Evolutionary conservation across 345 rosid species (phyloP).

Genomic region (Acer campestre): DNA sequence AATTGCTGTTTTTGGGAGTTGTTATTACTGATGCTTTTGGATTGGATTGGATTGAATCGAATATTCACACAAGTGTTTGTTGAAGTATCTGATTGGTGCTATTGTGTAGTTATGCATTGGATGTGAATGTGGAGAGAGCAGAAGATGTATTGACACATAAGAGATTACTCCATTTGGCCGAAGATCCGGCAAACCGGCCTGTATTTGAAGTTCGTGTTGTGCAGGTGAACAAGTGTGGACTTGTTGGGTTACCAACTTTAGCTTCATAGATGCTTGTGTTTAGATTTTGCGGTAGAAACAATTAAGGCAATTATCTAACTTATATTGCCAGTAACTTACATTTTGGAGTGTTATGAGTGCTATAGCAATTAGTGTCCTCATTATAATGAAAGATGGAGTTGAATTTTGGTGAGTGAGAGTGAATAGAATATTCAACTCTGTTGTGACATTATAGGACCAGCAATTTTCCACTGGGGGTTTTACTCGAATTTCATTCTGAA

Average conservation of each 20-base stretch:
- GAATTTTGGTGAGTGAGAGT: background rate
- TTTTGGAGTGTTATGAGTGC: conserved; percentile 1
- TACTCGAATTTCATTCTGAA: background rate
- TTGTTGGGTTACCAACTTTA: background rate
- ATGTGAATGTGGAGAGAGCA: conserved; percentile 98
- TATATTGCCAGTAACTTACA: background rate
- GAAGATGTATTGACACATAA: conserved; percentile 89
- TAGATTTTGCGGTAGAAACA: background rate
- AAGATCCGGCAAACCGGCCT: conserved; percentile 73
- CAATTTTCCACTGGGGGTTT: no score
- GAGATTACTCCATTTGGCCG: conserved; percentile 73
- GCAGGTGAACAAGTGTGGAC: conserved; percentile 47
- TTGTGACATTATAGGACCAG: background rate
- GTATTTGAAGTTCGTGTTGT: conserved; percentile 89
- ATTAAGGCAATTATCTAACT: background rate
- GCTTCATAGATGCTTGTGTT: background rate
- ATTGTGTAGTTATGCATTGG: conserved; percentile 71
- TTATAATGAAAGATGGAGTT: background rate
- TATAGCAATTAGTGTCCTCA: background rate
- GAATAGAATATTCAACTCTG: background rate
- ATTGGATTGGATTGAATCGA: background rate
- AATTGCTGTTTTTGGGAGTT: background rate
- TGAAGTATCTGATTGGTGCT: conserved; percentile 4
- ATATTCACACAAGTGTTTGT: background rate
- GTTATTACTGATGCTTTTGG: background rate